Evolutionary conservation across 345 rosid species (phyloP).

Genomic region (Mercurialis annua): DNA sequence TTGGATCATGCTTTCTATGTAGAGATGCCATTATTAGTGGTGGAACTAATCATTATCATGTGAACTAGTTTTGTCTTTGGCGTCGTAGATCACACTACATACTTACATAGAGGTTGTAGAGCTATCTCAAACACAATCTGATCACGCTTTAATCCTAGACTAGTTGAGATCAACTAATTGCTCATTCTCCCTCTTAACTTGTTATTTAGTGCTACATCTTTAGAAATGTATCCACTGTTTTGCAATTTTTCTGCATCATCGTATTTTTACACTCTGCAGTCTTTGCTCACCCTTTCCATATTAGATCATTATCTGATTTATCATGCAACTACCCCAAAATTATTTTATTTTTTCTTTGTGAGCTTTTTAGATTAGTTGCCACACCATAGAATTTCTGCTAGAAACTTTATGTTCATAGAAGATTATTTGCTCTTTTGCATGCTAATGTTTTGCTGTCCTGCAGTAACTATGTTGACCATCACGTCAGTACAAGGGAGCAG

Average conservation of each 20-base stretch:
- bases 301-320: not conserved
- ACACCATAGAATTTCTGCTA: not conserved
- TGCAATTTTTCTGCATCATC: not conserved
- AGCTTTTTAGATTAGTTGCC: not conserved
- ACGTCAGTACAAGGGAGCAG: conserved; percentile 91
- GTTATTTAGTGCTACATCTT: not conserved
- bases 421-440: conserved; percentile 1
- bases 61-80: not conserved
- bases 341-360: not conserved
- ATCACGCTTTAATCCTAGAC: not conserved
- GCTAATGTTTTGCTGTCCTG: conserved; percentile 27
- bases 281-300: not conserved
- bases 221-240: not conserved
- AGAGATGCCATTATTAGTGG: not conserved
- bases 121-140: not conserved
- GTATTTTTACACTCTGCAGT: not conserved
- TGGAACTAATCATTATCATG: not conserved
- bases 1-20: not conserved
- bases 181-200: not conserved
- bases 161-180: not conserved
- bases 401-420: not conserved
- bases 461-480: conserved; percentile 97
- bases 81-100: not conserved
- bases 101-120: not conserved
- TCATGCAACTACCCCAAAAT: not conserved